Evolutionary conservation across 2,329 filamentous ascomycete species (phyloP).

Genomic region (Zymoseptoria ardabiliae): DNA sequence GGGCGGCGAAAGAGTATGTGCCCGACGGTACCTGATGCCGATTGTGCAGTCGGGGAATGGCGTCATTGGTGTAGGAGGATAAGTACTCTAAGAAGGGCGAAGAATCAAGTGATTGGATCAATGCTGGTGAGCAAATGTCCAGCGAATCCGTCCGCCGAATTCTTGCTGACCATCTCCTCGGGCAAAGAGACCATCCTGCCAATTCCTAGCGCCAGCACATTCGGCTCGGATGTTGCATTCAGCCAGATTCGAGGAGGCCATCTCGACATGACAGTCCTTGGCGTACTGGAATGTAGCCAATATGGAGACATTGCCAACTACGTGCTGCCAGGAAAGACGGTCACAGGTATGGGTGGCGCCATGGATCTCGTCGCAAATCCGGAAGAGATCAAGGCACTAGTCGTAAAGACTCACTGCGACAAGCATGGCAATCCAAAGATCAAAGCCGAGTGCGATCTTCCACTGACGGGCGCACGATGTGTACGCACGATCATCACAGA

Average conservation of each 20-base stretch:
- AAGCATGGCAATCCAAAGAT: constrained; percentile 6
- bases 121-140: constrained; percentile 44
- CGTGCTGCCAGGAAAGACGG: constrained; percentile 70
- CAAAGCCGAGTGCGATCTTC: constrained; percentile 6
- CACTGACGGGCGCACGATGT: constrained; percentile 5
- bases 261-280: constrained; percentile 78
- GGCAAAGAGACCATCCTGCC: constrained; percentile 88
- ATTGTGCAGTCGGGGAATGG: constrained; percentile 49
- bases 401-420: constrained; percentile 8
- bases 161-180: neutral
- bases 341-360: constrained; percentile 83
- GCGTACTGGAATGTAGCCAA: constrained; percentile 80
- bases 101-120: constrained; percentile 82
- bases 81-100: constrained; percentile 51
- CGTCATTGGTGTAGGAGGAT: constrained; percentile 37
- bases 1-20: constrained; percentile 76
- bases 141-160: neutral
- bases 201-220: constrained; percentile 68
- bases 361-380: constrained; percentile 48
- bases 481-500: constrained; percentile 9
- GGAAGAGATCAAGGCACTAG: constrained; percentile 6
- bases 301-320: constrained; percentile 74
- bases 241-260: constrained; percentile 83
- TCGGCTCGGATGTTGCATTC: constrained; percentile 82
- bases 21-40: too few species aligned